Evolutionary conservation across 495 filamentous ascomycete genomes (phyloP).

Genomic region (Cercophora samala): DNA sequence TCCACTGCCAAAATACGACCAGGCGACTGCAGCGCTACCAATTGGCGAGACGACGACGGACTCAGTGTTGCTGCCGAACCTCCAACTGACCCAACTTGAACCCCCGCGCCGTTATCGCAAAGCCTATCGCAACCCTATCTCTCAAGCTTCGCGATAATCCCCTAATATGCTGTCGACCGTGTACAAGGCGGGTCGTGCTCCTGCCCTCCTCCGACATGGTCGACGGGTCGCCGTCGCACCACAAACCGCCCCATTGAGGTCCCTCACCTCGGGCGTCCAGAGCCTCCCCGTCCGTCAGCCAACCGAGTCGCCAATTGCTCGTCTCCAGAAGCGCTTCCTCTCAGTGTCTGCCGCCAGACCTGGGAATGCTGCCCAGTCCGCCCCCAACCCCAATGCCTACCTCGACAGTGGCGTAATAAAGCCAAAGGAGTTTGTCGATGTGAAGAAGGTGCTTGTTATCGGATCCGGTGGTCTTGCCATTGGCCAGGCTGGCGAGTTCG

Average conservation of each 20-base stretch:
- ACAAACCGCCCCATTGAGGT: conserved; percentile 30
- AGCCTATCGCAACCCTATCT: conserved; percentile 1
- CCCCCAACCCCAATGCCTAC: conserved; percentile 84
- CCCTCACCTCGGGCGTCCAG: conserved; percentile 35
- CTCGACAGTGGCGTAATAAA: conserved; percentile 80
- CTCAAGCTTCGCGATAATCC: not conserved
- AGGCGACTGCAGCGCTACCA: conserved; percentile 24
- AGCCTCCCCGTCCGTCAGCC: conserved; percentile 35
- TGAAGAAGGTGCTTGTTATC: conserved; percentile 97
- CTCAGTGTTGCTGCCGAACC: conserved; percentile 18
- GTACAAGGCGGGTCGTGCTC: conserved; percentile 47
- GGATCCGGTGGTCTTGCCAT: conserved; percentile 95
- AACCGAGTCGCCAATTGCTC: conserved; percentile 26
- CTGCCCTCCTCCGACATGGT: conserved; percentile 48
- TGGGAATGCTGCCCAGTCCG: conserved; percentile 49
- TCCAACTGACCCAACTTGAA: conserved; percentile 9
- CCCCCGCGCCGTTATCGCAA: conserved; percentile 1
- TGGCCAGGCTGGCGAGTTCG: conserved; percentile 97
- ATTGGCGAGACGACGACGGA: conserved; percentile 23
- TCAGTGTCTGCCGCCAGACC: conserved; percentile 36
- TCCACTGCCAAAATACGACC: conserved; percentile 16
- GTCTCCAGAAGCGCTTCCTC: conserved; percentile 42
- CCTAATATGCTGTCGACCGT: conserved; percentile 39
- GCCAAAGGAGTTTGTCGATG: conserved; percentile 72
- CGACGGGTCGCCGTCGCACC: conserved; percentile 41